Evolutionary conservation across 225 moss, liverwort and hornwort genomes (phyloP).

Genomic region (Physcomitrium patens): DNA sequence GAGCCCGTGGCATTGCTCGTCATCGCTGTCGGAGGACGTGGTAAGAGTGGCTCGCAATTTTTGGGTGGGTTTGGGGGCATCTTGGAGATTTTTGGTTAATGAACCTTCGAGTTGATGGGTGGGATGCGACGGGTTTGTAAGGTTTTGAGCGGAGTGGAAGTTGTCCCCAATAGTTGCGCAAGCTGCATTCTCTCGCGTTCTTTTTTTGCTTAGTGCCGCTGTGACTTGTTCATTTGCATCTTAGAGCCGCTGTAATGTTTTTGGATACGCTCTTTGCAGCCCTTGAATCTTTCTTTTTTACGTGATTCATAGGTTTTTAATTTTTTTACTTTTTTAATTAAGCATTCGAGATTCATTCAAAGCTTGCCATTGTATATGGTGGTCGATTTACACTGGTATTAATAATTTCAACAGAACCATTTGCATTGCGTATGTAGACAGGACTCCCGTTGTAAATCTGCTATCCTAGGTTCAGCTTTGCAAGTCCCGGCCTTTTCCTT

Average conservation of each 20-base stretch:
- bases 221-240: not conserved
- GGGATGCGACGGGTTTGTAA: not conserved
- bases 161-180: constrained; percentile 4
- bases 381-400: not conserved
- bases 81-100: not conserved
- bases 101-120: no score
- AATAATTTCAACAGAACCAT: not conserved
- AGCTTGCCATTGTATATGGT: not conserved
- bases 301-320: no score
- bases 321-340: not conserved
- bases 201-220: not conserved
- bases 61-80: not conserved
- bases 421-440: no score
- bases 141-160: not conserved
- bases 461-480: constrained; percentile 11
- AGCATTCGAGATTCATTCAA: not conserved
- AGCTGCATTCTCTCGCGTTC: not conserved
- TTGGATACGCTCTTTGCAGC: not conserved
- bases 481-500: not conserved
- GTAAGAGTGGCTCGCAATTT: not conserved
- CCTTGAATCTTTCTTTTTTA: not conserved
- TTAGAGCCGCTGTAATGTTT: not conserved
- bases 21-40: not conserved
- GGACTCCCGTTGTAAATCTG: not conserved
- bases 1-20: not conserved